Conservation (phyloP, 352 stramenopile species). For the Globisporangium solare region DNA sequence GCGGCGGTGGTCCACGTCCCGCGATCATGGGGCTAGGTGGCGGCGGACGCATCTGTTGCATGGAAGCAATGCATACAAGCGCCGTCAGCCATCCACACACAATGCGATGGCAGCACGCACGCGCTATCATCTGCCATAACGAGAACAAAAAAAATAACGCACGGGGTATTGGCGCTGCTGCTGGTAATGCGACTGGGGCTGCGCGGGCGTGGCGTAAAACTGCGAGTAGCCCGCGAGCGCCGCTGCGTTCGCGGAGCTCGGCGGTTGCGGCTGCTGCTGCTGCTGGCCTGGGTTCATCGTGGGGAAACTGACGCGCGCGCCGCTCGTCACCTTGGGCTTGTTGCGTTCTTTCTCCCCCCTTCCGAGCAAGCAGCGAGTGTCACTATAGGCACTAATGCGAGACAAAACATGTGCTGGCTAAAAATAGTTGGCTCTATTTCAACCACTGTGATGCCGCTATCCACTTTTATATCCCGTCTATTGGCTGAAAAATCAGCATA, state of each 20-base stretch:
- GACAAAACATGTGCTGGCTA: no score
- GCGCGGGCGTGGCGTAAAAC: constrained; percentile 44
- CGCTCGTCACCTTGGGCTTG: not conserved
- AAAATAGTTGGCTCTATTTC: not conserved
- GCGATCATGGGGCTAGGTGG: constrained; percentile 24
- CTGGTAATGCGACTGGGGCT: constrained; percentile 4
- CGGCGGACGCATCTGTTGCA: constrained; percentile 29
- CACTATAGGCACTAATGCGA: not conserved
- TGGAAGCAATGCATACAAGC: not conserved
- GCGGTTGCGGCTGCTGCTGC: constrained; percentile 10
- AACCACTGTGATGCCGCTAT: not conserved
- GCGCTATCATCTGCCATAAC: not conserved
- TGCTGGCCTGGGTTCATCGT: constrained; percentile 27
- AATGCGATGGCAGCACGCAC: not conserved
- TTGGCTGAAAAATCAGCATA: not conserved
- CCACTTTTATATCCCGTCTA: not conserved
- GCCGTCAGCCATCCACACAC: not conserved
- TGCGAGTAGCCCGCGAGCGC: constrained; percentile 60
- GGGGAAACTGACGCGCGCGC: not conserved
- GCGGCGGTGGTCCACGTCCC: constrained; percentile 5
- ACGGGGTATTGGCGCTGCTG: constrained; percentile 7
- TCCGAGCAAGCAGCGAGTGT: not conserved
- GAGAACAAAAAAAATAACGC: no score
- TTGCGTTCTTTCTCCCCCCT: constrained; percentile 2
- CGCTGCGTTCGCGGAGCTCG: constrained; percentile 6